Percentiles rank a stretch among this genome's conserved stretches.
Conservation (phyloP, 169 alveolate genomes). For the Cryptosporidium felis region DNA sequence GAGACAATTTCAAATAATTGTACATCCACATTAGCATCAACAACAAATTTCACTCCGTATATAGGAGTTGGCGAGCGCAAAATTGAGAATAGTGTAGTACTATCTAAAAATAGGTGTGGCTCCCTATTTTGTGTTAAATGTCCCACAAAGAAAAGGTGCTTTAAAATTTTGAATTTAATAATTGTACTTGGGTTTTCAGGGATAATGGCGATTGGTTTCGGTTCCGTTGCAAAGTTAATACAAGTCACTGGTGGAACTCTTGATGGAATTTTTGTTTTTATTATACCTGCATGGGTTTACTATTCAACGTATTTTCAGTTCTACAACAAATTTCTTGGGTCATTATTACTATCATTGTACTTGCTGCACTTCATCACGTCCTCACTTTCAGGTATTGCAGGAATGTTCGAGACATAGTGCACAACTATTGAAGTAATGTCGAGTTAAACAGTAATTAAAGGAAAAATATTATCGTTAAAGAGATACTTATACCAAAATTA, state of each 20-base stretch:
- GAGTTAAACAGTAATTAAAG: background rate
- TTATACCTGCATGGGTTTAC: constrained; percentile 67
- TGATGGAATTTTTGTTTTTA: constrained; percentile 58
- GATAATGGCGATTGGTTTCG: constrained; percentile 19
- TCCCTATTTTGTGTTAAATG: background rate
- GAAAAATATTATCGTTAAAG: background rate
- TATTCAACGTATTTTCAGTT: constrained; percentile 47
- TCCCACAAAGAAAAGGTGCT: constrained; percentile 1
- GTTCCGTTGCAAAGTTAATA: constrained; percentile 63
- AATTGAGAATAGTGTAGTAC: background rate
- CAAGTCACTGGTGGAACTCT: constrained; percentile 68
- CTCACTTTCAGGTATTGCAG: constrained; percentile 31
- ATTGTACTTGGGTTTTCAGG: constrained; percentile 41
- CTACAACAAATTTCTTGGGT: constrained; percentile 23
- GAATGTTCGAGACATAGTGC: background rate
- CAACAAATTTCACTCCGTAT: constrained; percentile 7
- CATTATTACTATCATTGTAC: background rate
- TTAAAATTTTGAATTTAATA: background rate
- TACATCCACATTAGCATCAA: constrained; percentile 38
- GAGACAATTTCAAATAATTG: constrained; percentile 26
- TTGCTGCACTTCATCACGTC: background rate
- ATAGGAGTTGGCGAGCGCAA: background rate
- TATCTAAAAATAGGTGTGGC: background rate
- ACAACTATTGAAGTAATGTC: background rate
- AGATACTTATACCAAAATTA: constrained; percentile 8